Evolutionary conservation across 1,139 yeast genomes (phyloP).

Genomic region (Lodderomyces metapsilosis): DNA sequence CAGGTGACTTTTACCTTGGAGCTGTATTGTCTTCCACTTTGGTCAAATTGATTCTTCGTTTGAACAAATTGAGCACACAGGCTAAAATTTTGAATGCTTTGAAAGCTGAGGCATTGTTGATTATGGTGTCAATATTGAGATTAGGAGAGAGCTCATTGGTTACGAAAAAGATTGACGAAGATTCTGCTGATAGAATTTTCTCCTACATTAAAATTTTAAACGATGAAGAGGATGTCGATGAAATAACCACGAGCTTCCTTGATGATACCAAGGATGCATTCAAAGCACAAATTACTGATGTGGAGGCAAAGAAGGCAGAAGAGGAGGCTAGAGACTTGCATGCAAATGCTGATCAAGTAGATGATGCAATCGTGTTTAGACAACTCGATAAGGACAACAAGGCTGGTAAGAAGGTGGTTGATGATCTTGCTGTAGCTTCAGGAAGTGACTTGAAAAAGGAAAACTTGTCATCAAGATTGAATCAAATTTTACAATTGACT

Average conservation of each 20-base stretch:
- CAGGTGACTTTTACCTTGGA: constrained; percentile 89
- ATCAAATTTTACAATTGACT: constrained; percentile 87
- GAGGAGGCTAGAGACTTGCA: constrained; percentile 60
- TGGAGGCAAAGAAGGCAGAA: constrained; percentile 56
- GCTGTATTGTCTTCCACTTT: constrained; percentile 86
- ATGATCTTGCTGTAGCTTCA: constrained; percentile 52
- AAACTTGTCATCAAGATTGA: constrained; percentile 71
- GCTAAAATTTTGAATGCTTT: constrained; percentile 69
- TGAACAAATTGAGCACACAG: constrained; percentile 57
- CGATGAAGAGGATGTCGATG: constrained; percentile 52
- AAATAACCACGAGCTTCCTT: constrained; percentile 72
- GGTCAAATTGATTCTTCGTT: constrained; percentile 82
- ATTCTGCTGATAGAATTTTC: constrained; percentile 87
- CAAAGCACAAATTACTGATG: constrained; percentile 56
- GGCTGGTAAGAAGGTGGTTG: constrained; percentile 33
- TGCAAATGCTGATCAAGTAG: constrained; percentile 76
- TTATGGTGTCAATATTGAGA: constrained; percentile 87
- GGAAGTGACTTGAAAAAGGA: constrained; percentile 47
- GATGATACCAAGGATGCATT: constrained; percentile 88
- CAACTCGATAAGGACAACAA: constrained; percentile 62
- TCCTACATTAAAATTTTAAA: constrained; percentile 77
- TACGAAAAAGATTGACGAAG: constrained; percentile 85
- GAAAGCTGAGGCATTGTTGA: constrained; percentile 91
- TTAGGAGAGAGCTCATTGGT: constrained; percentile 83
- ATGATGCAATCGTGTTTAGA: constrained; percentile 78